Base-by-base conservation (phyloP, 2,329 filamentous ascomycete genomes). In the Sarocladiaceae sp. region DNA sequence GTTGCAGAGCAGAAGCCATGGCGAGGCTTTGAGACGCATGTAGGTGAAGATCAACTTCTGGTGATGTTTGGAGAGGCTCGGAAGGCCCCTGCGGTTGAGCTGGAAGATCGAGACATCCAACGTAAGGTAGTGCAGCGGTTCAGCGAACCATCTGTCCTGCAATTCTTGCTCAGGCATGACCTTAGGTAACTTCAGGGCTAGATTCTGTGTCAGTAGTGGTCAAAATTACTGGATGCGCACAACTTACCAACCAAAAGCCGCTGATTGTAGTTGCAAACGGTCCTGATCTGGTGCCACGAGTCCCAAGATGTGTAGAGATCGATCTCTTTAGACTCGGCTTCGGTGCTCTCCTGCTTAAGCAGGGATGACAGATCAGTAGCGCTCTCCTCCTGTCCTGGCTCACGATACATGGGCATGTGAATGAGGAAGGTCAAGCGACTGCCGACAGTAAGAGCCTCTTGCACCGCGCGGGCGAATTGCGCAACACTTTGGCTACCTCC, bases 251-350 rank as follows among this genome's bases (percentile, higher is more conserved):
- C 83, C 62, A 84, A 87, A 33, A 99, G 77, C 66, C 90, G 83
- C 53, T 79, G 72, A 68, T 86, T 87, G 70, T 99, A 97, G 71
- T 86, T 87, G 79, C 91, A 97, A 53, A 90, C 76, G 51, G 85
- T 86, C 51, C 94, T 82, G 62, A 99, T 87, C 20, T 86, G 78
- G 66, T 99, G 87, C 94, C 94, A 99, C 1, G 88, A 86, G 69
- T 97, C 92, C 95, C 95, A 99, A 2, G 86, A 79, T 51, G 85
- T 85, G 67, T 90, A 94, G 1, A 88, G 68, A 61, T 93, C 87
- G 55, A 86, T 72, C 20, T 83, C 77, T 28, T 74, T 71, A 6
- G 62, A 60, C 29, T 67, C 54, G 15, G 58, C 58, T 12, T 68
- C 64, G 1, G 67, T 55, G 4, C 59, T 59, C 15, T 55, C 55